A percentile compares a stretch with the other conserved stretches of the same genome.
Evolutionary conservation across 768 basidiomycete genomes (phyloP).

Genomic region (Mycena rebaudengoi): DNA sequence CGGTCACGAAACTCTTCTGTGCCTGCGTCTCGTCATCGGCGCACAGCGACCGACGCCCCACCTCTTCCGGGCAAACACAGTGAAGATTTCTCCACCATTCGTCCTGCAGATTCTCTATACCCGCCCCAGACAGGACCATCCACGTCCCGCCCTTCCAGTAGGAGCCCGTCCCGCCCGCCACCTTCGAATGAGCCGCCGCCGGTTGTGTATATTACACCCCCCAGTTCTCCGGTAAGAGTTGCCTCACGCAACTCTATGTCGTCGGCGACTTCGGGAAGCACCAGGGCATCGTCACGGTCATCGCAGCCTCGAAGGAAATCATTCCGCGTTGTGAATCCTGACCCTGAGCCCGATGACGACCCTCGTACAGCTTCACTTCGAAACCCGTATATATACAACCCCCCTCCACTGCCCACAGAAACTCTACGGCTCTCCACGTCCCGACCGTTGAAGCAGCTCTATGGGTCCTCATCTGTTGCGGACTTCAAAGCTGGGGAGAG

Average conservation of each 20-base stretch:
- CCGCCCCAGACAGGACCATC: constrained; percentile 9
- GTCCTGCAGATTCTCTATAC: constrained; percentile 8
- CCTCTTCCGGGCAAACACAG: constrained; percentile 10
- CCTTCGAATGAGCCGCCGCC: constrained; percentile 36
- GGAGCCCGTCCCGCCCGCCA: constrained; percentile 8
- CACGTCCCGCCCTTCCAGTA: background rate
- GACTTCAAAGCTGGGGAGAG: constrained; percentile 6
- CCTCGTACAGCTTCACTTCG: background rate
- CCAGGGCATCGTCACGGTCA: constrained; percentile 18
- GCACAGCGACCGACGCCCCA: constrained; percentile 12
- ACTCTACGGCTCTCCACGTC: background rate
- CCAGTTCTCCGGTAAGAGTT: constrained; percentile 32
- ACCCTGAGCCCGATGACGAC: constrained; percentile 32
- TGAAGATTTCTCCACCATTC: background rate
- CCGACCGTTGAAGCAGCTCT: background rate
- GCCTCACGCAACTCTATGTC: constrained; percentile 26
- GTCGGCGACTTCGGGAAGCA: constrained; percentile 29
- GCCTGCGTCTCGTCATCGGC: constrained; percentile 22
- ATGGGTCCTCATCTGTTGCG: background rate
- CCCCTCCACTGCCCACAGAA: constrained; percentile 38
- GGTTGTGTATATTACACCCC: constrained; percentile 44
- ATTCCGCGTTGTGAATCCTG: constrained; percentile 42
- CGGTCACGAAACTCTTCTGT: constrained; percentile 28
- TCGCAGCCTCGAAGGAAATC: constrained; percentile 27
- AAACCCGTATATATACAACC: constrained; percentile 31